Percentiles rank a stretch among this genome's conserved stretches.
phyloP scores from a whole-genome alignment of 1,284 basidiomycete species.

The Apiotrichum laibachii region DNA sequence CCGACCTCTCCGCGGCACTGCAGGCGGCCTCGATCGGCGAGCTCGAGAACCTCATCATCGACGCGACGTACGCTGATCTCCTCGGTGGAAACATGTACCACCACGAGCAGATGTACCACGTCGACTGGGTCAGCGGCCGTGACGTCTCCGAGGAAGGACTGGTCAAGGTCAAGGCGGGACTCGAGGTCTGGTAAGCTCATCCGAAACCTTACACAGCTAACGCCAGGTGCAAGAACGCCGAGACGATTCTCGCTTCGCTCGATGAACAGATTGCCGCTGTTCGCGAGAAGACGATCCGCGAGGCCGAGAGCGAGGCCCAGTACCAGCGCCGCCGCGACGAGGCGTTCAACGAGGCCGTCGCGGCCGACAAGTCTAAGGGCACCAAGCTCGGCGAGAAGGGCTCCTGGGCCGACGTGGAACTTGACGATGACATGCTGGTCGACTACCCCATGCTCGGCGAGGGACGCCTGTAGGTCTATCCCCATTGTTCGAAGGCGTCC shows the following conservation, averaged over 20 bases:
- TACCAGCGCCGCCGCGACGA: slow-evolving; percentile 13
- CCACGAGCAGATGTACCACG: slow-evolving; percentile 76
- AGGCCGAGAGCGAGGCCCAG: slow-evolving; percentile 6
- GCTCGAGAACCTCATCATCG: slow-evolving; percentile 93
- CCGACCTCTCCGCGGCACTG: slow-evolving; percentile 50
- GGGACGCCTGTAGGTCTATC: slow-evolving; percentile 2
- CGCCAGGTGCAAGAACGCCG: slow-evolving; percentile 68
- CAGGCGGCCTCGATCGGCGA: slow-evolving; percentile 72
- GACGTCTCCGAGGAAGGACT: slow-evolving; percentile 72
- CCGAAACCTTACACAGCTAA: not conserved
- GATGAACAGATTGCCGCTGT: slow-evolving; percentile 49
- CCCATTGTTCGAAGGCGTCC: not conserved
- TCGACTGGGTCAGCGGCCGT: slow-evolving; percentile 85
- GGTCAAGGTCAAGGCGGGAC: slow-evolving; percentile 59
- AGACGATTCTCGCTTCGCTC: slow-evolving; percentile 59
- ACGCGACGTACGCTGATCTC: slow-evolving; percentile 85
- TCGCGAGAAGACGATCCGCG: slow-evolving; percentile 8
- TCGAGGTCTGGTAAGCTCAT: slow-evolving; percentile 67
- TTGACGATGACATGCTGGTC: slow-evolving; percentile 2
- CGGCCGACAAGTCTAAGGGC: not conserved
- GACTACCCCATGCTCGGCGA: not conserved
- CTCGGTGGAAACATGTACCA: slow-evolving; percentile 88
- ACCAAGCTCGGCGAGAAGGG: not conserved
- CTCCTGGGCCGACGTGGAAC: slow-evolving; percentile 4
- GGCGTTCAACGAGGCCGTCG: slow-evolving; percentile 6